Evolutionary conservation across 176 grass and related monocot genomes (phyloP), one percentile per base, ranked within the genome.

Genomic region (Thalia dealbata): DNA sequence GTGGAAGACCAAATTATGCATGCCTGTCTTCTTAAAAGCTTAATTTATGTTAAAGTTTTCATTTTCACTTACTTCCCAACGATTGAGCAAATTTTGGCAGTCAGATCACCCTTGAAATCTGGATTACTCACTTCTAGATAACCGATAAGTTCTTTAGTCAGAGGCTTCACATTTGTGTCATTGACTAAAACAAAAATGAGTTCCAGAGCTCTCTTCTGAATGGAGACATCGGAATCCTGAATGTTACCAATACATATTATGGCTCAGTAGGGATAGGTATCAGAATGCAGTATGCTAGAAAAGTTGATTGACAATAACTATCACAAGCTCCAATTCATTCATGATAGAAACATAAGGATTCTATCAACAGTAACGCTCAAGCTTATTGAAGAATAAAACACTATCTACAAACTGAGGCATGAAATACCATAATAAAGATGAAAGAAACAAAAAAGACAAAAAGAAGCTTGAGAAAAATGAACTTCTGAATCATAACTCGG

Each of bases 171-270:
- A 81, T 99, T 99, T 63, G 81, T 77, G 66, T 99, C 90, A 78
- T 89, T 99, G 58, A 95, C 81, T 69, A 99, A 89, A 44, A 95
- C 75, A 69, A 86, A 99, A 86, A 88, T 51, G 79, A 99, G 90
- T 64, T 91, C 95, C 73, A 99, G 85, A 14, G 95, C 95, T 81
- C 95, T 99, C 88, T 91, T 99, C 68, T 81, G 88, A 59, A 99
- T 99, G 54, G 95, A 99, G 52, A 89, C 95, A 91, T 99, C 95
- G 56, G 95, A 89, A 88, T 99, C 95, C 95, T 99, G 87, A 74
- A 71, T 85, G 72, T 52, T 26, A 66, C 67, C 78, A 24, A 82
- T 30, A 52, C 14, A 52, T 32, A 70, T 48, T 19, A 48, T 46
- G n/a, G 27, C 32, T 27, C 27, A 27, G 8, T 14, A 6, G 21